Evolutionary conservation across 1,284 basidiomycete species (phyloP).

Genomic region (Irpex sp.): DNA sequence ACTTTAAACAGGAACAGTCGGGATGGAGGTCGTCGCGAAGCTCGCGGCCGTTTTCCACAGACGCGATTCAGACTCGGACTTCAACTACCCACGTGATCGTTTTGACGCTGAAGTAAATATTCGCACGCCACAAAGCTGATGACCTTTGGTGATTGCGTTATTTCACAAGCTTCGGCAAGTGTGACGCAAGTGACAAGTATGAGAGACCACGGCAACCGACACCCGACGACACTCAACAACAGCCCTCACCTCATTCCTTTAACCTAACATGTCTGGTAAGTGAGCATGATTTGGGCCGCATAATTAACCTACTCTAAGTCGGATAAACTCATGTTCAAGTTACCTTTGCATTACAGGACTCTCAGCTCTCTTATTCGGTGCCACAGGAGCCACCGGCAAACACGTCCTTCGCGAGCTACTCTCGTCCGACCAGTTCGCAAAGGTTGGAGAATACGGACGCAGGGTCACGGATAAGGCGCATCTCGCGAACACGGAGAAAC

Average conservation of each 20-base stretch:
- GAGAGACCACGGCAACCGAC: background rate
- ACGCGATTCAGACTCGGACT: background rate
- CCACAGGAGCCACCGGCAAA: slow-evolving; percentile 59
- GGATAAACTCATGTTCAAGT: too few species aligned
- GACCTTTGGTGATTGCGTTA: background rate
- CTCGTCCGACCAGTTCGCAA: slow-evolving; percentile 42
- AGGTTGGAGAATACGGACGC: slow-evolving; percentile 63
- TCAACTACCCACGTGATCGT: slow-evolving; percentile 1
- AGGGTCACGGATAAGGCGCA: slow-evolving; percentile 40
- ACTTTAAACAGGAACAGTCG: background rate
- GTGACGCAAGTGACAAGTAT: background rate
- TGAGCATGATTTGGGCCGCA: background rate
- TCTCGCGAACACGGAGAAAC: slow-evolving; percentile 34
- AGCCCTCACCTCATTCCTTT: background rate
- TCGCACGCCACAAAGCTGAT: background rate
- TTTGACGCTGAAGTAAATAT: background rate
- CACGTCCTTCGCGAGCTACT: slow-evolving; percentile 55
- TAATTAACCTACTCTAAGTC: too few species aligned
- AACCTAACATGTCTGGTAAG: background rate
- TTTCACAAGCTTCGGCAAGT: background rate
- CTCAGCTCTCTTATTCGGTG: slow-evolving; percentile 60
- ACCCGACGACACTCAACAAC: background rate
- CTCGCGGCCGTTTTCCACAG: background rate
- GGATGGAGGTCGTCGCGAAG: background rate
- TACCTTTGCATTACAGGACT: too few species aligned